Evolutionary conservation across 768 basidiomycete species (phyloP).

Genomic region (Daedaleopsis sinensis): DNA sequence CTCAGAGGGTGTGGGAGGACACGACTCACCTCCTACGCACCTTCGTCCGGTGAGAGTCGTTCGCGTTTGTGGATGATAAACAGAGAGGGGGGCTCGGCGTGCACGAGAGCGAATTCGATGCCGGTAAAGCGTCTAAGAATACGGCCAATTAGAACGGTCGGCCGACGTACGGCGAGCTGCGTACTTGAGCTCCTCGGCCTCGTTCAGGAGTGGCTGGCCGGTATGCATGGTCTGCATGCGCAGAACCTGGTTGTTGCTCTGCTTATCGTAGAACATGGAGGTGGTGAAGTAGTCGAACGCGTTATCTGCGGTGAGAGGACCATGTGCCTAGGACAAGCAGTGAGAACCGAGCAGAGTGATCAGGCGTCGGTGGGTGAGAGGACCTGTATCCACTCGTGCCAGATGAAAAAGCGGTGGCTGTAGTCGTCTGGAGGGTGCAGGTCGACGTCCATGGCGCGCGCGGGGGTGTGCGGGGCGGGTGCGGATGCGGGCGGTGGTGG

Average conservation of each 20-base stretch:
- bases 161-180: constrained; percentile 26
- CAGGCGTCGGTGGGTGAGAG: constrained; percentile 4
- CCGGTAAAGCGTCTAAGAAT: constrained; percentile 77
- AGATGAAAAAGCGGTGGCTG: constrained; percentile 83
- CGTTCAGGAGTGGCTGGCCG: constrained; percentile 73
- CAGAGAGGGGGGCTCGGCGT: constrained; percentile 75
- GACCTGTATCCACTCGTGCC: constrained; percentile 90
- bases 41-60: constrained; percentile 80
- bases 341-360: constrained; percentile 3
- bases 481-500: constrained; percentile 7
- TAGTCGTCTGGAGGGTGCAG: constrained; percentile 83
- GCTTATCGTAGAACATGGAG: constrained; percentile 94
- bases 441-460: constrained; percentile 54
- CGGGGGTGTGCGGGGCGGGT: neutral
- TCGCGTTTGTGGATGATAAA: constrained; percentile 93
- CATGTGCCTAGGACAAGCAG: constrained; percentile 39
- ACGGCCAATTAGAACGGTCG: constrained; percentile 13
- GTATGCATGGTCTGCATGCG: constrained; percentile 94
- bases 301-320: constrained; percentile 73
- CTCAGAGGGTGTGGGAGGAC: constrained; percentile 4
- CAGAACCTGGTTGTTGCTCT: constrained; percentile 89
- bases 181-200: constrained; percentile 85
- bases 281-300: constrained; percentile 90
- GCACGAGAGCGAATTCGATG: constrained; percentile 84
- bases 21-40: constrained; percentile 43